Base-by-base conservation (phyloP, 345 rosid species). In the Anacardium occidentale region DNA sequence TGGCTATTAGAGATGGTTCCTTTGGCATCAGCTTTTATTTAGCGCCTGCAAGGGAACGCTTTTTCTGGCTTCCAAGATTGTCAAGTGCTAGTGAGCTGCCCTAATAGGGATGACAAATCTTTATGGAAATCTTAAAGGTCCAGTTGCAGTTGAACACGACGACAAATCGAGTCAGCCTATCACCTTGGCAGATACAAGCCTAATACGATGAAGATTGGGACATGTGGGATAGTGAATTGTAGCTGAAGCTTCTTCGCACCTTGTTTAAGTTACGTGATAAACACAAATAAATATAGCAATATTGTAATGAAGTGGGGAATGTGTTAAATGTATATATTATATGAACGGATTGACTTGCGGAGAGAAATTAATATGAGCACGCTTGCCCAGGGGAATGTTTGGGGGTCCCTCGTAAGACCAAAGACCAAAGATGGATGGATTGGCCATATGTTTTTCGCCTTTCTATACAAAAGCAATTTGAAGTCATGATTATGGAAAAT, bases 301-400 rank as follows among this genome's bases (percentile, higher is more conserved):
- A 26, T 11, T 10, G 32, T 42, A 61, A 14, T 18, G 44, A 17
- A 42, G 66, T 37, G 47, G 48, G 21, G 67, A 42, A 7, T 44
- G 29, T 63, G 10, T 14, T 47, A 20, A n/a, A n/a, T n/a, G n/a
- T n/a, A n/a, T n/a, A n/a, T 13, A 20, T n/a, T 32, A 20, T n/a
- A 54, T 44, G 21, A 11, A 69, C 8, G 55, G 53, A 69, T 69
- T 69, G 73, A 58, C 73, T 69, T 10, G 25, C 55, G 14, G 64
- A 14, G 22, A 24, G 40, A 58, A 37, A 69, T 69, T 44, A 20
- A 37, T n/a, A 32, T 13, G 51, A 3, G 62, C 71, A 54, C 71
- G 71, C 71, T 54, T 68, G 61, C 62, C 62, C 26, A 68, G 62
- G 37, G 59, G 80, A 69, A 80, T 76, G 73, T 65, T 54, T 64